Evolutionary conservation across 2,329 filamentous ascomycete genomes (phyloP), one percentile per base, ranked within the genome.

Genomic region (Alternaria arbusti): DNA sequence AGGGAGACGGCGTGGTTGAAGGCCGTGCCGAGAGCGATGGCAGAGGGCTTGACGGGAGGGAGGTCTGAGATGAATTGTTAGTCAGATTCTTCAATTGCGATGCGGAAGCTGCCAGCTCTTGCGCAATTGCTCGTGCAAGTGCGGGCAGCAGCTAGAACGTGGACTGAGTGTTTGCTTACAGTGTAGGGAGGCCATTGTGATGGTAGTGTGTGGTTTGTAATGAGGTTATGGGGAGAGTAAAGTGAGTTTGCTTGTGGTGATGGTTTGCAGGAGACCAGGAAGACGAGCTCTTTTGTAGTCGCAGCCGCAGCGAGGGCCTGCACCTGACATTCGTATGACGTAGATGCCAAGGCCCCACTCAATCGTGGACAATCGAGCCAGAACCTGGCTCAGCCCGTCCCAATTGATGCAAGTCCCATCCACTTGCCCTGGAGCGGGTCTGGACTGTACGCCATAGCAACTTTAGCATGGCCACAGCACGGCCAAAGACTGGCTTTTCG

Each of bases 1-100:
- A 93, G 90, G 78, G 96, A 96, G 76, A 93, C 87, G 76, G 90
- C 90, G 85, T 99, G 95, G 87, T 92, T 97, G 90, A 97, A 99
- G 82, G 94, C 85, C 68, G 94, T 96, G 84, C 96, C 96, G 78
- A 98, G 89, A 78, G 95, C 96, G 79, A 99, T 97, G 78, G 96
- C 95, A 79, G 94, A 97, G 74, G 96, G 96, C 91, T 97, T 98
- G 79, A 99, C 96, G 73, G 94, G 86, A 72, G 90, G 90, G 59
- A 92, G 87, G 80, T 91, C 87, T 90, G 69, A 54, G 28, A 56
- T 26, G 43, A 20, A 15, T 26, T 30, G 64, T 77, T 68, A 77
- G 71, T 60, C 52, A 55, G 60, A 50, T 56, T 36, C 50, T 32
- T 46, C 55, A 63, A 20, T 44, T 47, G 22, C 60, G 40, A 57